Base-by-base conservation (phyloP, 768 basidiomycete species). In the Xerocomellus dryophilus region DNA sequence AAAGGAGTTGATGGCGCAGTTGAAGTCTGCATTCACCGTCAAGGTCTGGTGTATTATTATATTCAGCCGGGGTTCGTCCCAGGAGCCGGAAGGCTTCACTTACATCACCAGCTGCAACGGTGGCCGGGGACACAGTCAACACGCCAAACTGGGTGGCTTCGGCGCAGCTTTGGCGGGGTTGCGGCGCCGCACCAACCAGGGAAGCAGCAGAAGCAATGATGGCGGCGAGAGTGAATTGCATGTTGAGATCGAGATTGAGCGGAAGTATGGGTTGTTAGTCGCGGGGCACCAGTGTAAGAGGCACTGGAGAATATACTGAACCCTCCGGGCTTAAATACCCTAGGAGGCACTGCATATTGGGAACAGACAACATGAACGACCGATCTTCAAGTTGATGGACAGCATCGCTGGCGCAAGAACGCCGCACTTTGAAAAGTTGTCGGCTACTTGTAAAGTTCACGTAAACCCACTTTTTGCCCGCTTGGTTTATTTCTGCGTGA, bases 91-190 rank as follows among this genome's bases (percentile, higher is more conserved):
- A 14, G 17, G 34, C 12, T 38, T 31, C 8, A 49, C 63, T 47
- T 32, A 69, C 68, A 3, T 69, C 63, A 1, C 68, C 68, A 7
- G 66, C 41, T 8, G 65, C 20, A 43, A 69, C 53, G 1, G 45
- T 63, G 36, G 58, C 50, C 17, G 68, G 68, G 43, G 57, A 54
- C 38, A 71, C 17, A 0, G 0, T 50, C 21, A 69, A 20, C 4
- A 43, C 34, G 11, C 68, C 68, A 47, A 50, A 69, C 7, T 25
- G 59, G 12, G 61, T 2, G 20, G 67, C 68, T 39, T 65, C n/a
- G 3, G 67, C 0, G 47, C 68, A 69, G 8, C 4, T 47, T 32
- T 57, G 59, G 18, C 69, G 65, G 32, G 61, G 42, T 3, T 51
- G 60, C 2, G 65, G 69, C 6, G 51, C 47, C 0, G 59, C 67